Conservation (phyloP, 2,329 filamentous ascomycete species). For the Apiospora rasikravindrae region DNA sequence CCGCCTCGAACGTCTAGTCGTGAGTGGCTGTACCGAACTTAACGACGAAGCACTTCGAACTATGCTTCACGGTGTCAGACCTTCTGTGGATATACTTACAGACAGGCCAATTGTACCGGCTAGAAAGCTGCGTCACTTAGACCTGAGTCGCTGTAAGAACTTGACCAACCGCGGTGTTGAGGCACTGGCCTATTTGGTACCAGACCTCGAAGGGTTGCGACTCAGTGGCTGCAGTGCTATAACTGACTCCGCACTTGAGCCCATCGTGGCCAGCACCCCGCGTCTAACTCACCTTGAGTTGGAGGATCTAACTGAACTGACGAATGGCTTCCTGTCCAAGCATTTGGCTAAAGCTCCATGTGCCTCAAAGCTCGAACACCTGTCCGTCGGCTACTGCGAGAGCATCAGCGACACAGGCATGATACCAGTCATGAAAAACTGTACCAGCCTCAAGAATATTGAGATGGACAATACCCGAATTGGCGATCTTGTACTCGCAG, state of each 20-base stretch:
- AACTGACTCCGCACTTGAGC: slow-evolving; percentile 73
- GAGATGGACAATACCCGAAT: slow-evolving; percentile 95
- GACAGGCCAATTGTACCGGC: slow-evolving; percentile 76
- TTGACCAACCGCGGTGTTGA: slow-evolving; percentile 77
- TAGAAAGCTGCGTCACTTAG: slow-evolving; percentile 80
- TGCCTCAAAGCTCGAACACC: slow-evolving; percentile 72
- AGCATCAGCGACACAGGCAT: slow-evolving; percentile 82
- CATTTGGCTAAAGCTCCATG: slow-evolving; percentile 80
- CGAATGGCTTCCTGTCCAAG: slow-evolving; percentile 73
- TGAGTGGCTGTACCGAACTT: slow-evolving; percentile 80
- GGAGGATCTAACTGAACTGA: slow-evolving; percentile 81
- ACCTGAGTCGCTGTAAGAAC: slow-evolving; percentile 78
- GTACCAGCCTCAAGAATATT: slow-evolving; percentile 69
- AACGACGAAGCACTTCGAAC: slow-evolving; percentile 74
- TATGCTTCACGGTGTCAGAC: slow-evolving; percentile 77
- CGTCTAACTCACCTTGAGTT: slow-evolving; percentile 85
- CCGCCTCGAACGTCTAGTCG: slow-evolving; percentile 78
- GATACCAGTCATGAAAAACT: slow-evolving; percentile 80
- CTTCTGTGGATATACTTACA: slow-evolving; percentile 81
- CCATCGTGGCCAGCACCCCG: slow-evolving; percentile 76
- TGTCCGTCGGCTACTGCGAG: slow-evolving; percentile 91
- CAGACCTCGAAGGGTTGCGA: slow-evolving; percentile 81
- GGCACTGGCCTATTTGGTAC: slow-evolving; percentile 74
- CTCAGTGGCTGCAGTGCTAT: slow-evolving; percentile 78
- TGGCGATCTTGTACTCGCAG: slow-evolving; percentile 82